Evolutionary conservation across 306 rosid species (phyloP).

Genomic region (Vigna reflexopilosa): DNA sequence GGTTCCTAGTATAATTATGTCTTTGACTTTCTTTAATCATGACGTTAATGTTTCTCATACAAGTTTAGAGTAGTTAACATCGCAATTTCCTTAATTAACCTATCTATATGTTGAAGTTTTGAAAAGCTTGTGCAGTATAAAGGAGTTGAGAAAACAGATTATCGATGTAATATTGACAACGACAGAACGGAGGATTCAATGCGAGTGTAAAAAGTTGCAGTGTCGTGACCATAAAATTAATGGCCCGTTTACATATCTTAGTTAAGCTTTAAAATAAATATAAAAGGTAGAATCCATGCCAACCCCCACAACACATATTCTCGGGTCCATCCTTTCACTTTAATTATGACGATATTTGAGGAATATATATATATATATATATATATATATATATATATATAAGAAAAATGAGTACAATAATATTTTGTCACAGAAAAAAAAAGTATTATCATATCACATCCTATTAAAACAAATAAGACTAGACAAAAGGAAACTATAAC

Average conservation of each 20-base stretch:
- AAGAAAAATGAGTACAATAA: constrained; percentile 20
- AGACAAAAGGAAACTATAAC: not conserved
- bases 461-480: constrained; percentile 16
- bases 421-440: not conserved
- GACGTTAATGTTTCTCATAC: too few relatives aligned
- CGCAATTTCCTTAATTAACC: too few relatives aligned
- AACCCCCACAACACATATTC: constrained; percentile 19
- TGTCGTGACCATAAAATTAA: not conserved
- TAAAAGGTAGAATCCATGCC: constrained; percentile 4
- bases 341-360: not conserved
- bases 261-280: not conserved
- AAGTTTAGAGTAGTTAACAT: too few relatives aligned
- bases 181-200: not conserved
- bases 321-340: not conserved
- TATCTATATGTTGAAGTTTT: too few relatives aligned
- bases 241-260: not conserved
- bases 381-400: not conserved
- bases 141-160: too few relatives aligned
- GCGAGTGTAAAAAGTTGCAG: not conserved
- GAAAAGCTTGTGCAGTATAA: too few relatives aligned
- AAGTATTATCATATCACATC: not conserved
- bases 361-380: not conserved
- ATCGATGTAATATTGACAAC: not conserved
- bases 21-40: too few relatives aligned
- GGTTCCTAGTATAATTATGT: too few relatives aligned